These are phyloP conservation scores for Microcyclosporella mali DNA, from an alignment of 2,329 filamentous ascomycete genomes.

Conservation along the genomic window DNA sequence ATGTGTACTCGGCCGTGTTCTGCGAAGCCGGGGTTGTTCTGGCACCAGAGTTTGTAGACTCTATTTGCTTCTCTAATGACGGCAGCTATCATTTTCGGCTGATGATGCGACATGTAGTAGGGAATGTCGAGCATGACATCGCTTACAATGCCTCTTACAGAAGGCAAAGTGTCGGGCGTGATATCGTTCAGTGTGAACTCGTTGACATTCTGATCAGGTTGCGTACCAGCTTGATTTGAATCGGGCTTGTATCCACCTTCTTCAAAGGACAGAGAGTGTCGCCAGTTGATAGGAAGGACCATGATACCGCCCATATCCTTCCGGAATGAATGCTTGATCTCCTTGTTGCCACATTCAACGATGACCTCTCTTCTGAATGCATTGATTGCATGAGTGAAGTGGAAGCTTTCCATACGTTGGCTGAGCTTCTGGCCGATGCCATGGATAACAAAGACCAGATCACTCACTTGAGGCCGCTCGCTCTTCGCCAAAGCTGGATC, in stretches of 20 bases:
- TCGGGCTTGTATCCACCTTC: constrained; percentile 56
- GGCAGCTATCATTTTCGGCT: constrained; percentile 87
- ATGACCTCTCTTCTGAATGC: constrained; percentile 81
- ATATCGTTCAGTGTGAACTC: constrained; percentile 75
- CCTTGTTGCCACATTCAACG: constrained; percentile 67
- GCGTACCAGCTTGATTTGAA: constrained; percentile 39
- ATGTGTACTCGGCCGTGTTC: constrained; percentile 79
- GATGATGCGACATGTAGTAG: constrained; percentile 95
- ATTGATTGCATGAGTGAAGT: constrained; percentile 96
- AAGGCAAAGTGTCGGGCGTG: constrained; percentile 82
- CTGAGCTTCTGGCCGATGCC: constrained; percentile 96
- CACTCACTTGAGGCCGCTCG: constrained; percentile 68
- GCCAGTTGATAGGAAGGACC: constrained; percentile 93
- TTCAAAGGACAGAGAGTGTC: constrained; percentile 79
- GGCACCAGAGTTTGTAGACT: constrained; percentile 92
- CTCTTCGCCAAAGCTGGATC: constrained; percentile 57
- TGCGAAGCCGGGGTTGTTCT: constrained; percentile 79
- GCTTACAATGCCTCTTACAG: constrained; percentile 83
- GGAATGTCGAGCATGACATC: constrained; percentile 98
- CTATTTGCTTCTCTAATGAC: constrained; percentile 87
- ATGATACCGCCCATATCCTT: constrained; percentile 81
- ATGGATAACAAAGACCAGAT: constrained; percentile 85
- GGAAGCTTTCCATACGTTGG: constrained; percentile 88
- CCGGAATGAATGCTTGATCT: constrained; percentile 69
- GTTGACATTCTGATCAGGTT: constrained; percentile 39